Evolutionary conservation across 352 stramenopile species (phyloP).

Genomic region (Pythium guiyangense): DNA sequence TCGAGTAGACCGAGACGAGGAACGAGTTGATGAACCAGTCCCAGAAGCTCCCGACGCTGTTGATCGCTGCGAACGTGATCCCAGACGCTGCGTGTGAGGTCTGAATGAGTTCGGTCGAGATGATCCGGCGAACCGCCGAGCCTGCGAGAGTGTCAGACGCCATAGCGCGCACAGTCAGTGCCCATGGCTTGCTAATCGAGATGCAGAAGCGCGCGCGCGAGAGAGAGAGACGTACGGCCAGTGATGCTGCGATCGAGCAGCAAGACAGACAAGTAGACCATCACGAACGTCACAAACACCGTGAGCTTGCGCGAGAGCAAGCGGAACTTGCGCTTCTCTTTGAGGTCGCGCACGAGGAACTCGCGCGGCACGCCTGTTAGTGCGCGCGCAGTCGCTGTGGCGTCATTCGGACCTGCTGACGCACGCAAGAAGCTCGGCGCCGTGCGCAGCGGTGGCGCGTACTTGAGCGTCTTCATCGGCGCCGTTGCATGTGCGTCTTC

Average conservation of each 20-base stretch:
- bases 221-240: slow-evolving; percentile 29
- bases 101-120: slow-evolving; percentile 42
- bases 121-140: slow-evolving; percentile 27
- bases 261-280: slow-evolving; percentile 47
- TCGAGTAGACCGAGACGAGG: slow-evolving; percentile 35
- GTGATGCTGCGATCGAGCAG: slow-evolving; percentile 63
- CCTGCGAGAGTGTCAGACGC: not conserved
- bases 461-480: slow-evolving; percentile 3
- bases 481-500: not conserved
- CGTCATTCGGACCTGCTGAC: not conserved
- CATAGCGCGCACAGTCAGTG: too few relatives aligned
- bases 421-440: slow-evolving; percentile 11
- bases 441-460: slow-evolving; percentile 11
- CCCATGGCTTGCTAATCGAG: too few relatives aligned
- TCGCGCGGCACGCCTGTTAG: slow-evolving; percentile 37
- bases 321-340: slow-evolving; percentile 64
- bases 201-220: too few relatives aligned
- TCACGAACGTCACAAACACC: slow-evolving; percentile 51
- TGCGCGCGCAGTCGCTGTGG: slow-evolving; percentile 33
- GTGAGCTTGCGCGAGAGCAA: slow-evolving; percentile 53
- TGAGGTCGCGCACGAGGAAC: slow-evolving; percentile 59
- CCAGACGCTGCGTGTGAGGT: slow-evolving; percentile 29
- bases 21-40: slow-evolving; percentile 62
- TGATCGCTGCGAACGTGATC: slow-evolving; percentile 35
- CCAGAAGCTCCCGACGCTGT: slow-evolving; percentile 41